These are phyloP conservation scores for Chytriomyces confervae DNA, from an alignment of 192 early-diverging fungal genomes.

Conservation along the genomic window DNA sequence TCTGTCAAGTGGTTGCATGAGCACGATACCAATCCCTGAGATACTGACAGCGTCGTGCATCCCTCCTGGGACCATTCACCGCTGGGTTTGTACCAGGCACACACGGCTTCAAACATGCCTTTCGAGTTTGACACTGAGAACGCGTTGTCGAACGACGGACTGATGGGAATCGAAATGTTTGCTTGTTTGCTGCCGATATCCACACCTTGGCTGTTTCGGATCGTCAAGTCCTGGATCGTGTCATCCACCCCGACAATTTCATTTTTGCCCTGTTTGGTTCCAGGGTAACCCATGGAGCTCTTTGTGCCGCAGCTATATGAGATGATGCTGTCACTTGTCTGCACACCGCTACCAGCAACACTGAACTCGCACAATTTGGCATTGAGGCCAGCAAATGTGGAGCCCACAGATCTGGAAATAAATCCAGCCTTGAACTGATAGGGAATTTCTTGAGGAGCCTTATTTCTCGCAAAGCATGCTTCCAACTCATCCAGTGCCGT, in stretches of 20 bases:
- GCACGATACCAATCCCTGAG: not conserved
- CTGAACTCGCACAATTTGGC: slow-evolving; percentile 22
- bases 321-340: slow-evolving; percentile 6
- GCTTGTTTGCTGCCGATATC: slow-evolving; percentile 1
- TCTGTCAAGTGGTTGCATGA: slow-evolving; percentile 30
- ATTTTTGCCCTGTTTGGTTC: not conserved
- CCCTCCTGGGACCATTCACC: slow-evolving; percentile 12
- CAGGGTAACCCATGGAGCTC: slow-evolving; percentile 6
- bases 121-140: slow-evolving; percentile 9
- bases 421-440: slow-evolving; percentile 29
- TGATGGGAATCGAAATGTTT: slow-evolving; percentile 19
- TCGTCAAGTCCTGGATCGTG: slow-evolving; percentile 1
- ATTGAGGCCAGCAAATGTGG: slow-evolving; percentile 9
- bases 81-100: slow-evolving; percentile 20
- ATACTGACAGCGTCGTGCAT: not conserved
- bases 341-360: not conserved
- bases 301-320: slow-evolving; percentile 32
- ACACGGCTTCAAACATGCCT: slow-evolving; percentile 3
- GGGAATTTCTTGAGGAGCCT: slow-evolving; percentile 29
- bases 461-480: slow-evolving; percentile 30
- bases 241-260: not conserved
- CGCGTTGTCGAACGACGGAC: not conserved
- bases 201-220: not conserved
- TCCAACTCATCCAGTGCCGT: not conserved
- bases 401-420: slow-evolving; percentile 23